Percentiles rank a stretch among this genome's conserved stretches.
Conservation (phyloP, 306 rosid species). For the Betula pendula region DNA sequence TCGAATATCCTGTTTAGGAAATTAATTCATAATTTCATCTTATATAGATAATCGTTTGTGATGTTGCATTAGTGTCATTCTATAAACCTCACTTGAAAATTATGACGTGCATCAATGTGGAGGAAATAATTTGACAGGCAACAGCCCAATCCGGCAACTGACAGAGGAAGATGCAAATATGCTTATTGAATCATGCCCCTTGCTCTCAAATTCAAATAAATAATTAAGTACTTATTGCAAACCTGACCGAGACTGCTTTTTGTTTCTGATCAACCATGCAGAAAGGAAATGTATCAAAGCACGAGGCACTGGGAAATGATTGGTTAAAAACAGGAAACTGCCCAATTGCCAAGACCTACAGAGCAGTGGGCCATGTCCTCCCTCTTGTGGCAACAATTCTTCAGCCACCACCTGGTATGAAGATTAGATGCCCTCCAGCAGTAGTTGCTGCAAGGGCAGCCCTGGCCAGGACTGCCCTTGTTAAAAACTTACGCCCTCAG, state of each 20-base stretch:
- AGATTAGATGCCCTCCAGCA: slow-evolving; percentile 72
- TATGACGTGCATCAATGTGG: slow-evolving; percentile 8
- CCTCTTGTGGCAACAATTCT: slow-evolving; percentile 72
- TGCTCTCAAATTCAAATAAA: not conserved
- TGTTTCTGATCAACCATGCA: slow-evolving; percentile 29
- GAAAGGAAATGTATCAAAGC: slow-evolving; percentile 62
- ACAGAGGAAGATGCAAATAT: slow-evolving; percentile 1
- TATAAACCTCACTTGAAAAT: not conserved
- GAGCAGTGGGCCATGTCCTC: slow-evolving; percentile 68
- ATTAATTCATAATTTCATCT: not conserved
- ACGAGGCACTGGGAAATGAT: slow-evolving; percentile 72
- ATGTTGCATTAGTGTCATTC: not conserved
- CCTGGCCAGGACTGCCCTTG: slow-evolving; percentile 74
- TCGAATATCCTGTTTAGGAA: not conserved
- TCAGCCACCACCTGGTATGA: slow-evolving; percentile 69
- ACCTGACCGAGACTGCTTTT: not conserved
- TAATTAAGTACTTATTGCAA: not conserved
- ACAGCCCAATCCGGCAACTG: not conserved
- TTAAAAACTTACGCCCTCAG: slow-evolving; percentile 79
- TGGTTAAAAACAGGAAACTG: slow-evolving; percentile 79
- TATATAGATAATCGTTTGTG: not conserved
- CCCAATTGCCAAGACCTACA: slow-evolving; percentile 78
- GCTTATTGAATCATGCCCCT: slow-evolving; percentile 5
- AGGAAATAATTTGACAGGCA: not conserved
- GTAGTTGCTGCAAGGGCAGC: slow-evolving; percentile 89